Base-by-base conservation (phyloP, 2,329 filamentous ascomycete genomes). In the Monilinia aucupariae region DNA sequence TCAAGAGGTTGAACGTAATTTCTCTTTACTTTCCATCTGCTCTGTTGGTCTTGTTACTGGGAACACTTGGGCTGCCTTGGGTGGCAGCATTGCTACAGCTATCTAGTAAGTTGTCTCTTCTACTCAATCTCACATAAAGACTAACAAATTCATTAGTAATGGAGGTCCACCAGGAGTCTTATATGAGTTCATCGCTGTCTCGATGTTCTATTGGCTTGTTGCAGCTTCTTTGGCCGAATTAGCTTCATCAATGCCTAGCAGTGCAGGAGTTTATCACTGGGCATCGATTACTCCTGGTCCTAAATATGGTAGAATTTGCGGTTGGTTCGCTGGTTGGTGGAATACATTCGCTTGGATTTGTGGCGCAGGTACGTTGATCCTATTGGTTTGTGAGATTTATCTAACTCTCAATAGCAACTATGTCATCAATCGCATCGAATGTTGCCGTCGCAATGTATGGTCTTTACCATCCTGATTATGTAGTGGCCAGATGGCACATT, bases 81-180 rank as follows among this genome's bases (percentile, higher is more conserved):
- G 78, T 59, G 78, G 78, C n/a, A 77, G 75, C 32, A 78, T 80
- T 68, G 77, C 78, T 32, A 66, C 68, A 45, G 67, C 69, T 2
- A 70, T 71, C 32, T 70, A 71, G 67, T 66, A 58, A 61, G 61
- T 58, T 10, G 10, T 43, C 6, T 27, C 22, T 25, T 4, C 13
- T 8, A 17, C 22, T 13, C 4, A 13, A n/a, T 8, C 9, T 15
- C 25, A 43, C 32, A 59, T 9, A 10, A 27, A 9, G 22, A 49
- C 61, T 64, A 49, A 64, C 12, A 48, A 3, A 3, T 53, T 80
- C 80, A 27, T 78, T 85, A 80, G 77, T 70, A 86, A 87, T 73
- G 85, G 85, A 65, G 85, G 85, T 0, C 81, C 83, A 0, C 81
- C 85, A 0, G 84, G 84, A 17, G 81, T 85, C 0, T 74, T 87